phyloP scores from a whole-genome alignment of 805 yeast genomes.

The Ogataea nakhonphanomensis region DNA sequence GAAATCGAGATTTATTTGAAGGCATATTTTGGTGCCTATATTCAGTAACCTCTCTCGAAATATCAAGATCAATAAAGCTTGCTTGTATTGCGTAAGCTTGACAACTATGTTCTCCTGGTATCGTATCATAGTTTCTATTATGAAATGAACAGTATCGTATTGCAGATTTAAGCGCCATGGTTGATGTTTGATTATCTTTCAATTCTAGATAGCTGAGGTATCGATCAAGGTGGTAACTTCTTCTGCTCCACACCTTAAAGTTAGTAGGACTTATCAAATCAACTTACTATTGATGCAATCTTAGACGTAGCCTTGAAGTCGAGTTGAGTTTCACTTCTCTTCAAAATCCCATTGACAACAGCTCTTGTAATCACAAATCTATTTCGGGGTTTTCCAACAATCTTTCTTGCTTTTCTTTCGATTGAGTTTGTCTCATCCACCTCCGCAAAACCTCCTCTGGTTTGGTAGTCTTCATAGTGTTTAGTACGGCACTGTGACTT shows the following conservation, averaged over 20 bases:
- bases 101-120: too few species aligned
- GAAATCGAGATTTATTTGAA: too few species aligned
- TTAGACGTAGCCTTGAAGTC: conserved; percentile 11
- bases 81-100: too few species aligned
- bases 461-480: background rate
- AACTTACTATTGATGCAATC: conserved; percentile 17
- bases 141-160: background rate
- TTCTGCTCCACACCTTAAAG: conserved; percentile 11
- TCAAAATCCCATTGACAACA: conserved; percentile 12
- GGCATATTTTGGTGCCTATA: too few species aligned
- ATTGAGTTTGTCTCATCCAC: background rate
- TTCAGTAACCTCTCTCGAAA: too few species aligned
- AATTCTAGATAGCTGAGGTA: conserved; percentile 12
- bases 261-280: background rate
- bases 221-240: conserved; percentile 3
- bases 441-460: too few species aligned
- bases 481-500: background rate
- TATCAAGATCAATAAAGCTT: too few species aligned
- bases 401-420: background rate
- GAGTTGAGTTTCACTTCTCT: background rate
- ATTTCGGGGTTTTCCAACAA: conserved; percentile 13
- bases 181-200: conserved; percentile 5
- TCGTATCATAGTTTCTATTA: background rate
- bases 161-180: background rate
- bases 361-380: conserved; percentile 18